Percentiles rank a stretch among this genome's conserved stretches.
phyloP scores from a whole-genome alignment of 2,329 filamentous ascomycete species.

The Simplicillium sp. region DNA sequence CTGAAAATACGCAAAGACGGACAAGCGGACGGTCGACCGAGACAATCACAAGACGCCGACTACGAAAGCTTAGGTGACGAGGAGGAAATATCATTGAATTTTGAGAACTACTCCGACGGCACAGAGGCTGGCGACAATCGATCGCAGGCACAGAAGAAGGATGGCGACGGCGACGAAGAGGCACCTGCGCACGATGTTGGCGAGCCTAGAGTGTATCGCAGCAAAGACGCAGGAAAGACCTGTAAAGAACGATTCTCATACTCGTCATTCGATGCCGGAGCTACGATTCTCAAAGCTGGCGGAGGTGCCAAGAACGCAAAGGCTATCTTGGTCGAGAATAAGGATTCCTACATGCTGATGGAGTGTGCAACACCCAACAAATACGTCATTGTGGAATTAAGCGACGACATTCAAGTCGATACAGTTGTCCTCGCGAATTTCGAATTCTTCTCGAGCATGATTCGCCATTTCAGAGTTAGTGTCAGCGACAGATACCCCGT shows the following conservation, averaged over 20 bases:
- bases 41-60: conserved; percentile 51
- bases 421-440: conserved; percentile 97
- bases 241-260: conserved; percentile 98
- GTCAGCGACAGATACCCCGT: conserved; percentile 93
- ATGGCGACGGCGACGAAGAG: conserved; percentile 19
- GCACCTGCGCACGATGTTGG: conserved; percentile 36
- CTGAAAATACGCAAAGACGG: conserved; percentile 50
- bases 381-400: conserved; percentile 89
- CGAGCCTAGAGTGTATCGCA: conserved; percentile 51
- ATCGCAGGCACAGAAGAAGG: conserved; percentile 10
- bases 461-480: conserved; percentile 81
- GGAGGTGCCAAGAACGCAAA: conserved; percentile 78
- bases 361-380: conserved; percentile 83
- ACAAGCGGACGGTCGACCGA: conserved; percentile 39
- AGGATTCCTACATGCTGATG: conserved; percentile 96
- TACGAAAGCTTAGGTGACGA: conserved; percentile 80
- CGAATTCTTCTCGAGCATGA: conserved; percentile 97
- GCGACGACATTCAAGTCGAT: conserved; percentile 77
- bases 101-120: conserved; percentile 19
- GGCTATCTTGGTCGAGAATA: conserved; percentile 87
- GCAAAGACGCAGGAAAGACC: conserved; percentile 91
- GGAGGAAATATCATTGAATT: conserved; percentile 62
- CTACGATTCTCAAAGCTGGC: conserved; percentile 86
- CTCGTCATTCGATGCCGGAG: conserved; percentile 93
- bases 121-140: conserved; percentile 1